Base-by-base conservation (phyloP, 768 basidiomycete genomes). In the Gloeostereum incarnatum region DNA sequence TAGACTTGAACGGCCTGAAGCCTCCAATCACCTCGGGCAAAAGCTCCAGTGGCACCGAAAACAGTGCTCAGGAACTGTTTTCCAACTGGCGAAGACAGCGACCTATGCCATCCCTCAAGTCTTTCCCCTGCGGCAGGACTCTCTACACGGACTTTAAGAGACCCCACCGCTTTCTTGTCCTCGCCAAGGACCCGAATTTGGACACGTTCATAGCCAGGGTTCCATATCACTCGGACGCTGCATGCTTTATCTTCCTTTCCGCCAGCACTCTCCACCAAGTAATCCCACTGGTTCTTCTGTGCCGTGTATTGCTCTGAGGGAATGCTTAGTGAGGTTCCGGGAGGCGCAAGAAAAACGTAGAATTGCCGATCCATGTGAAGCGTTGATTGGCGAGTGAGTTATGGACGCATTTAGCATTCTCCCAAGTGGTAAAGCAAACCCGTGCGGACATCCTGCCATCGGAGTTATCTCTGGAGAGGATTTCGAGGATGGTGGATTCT, bases 131-230 rank as follows among this genome's bases (percentile, higher is more conserved):
- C 60, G 2, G 64, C 68, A 26, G 79, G 49, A 37, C 59, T 66
- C 50, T 80, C 78, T 0, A 75, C 70, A 36, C 76, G 58, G 10
- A 79, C 76, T 55, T 78, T 80, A 42, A 81, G 48, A 4, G 65
- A 60, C 1, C 78, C 78, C 1, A 70, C 63, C 1, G 64, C 65
- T 45, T 70, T 68, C 53, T 71, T 71, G 35, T 70, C 68, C 10
- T 69, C 59, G 0, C 78, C 77, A 1, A 58, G 46, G n/a, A 78
- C 59, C 3, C 55, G 62, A 29, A 79, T 61, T 11, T 57, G 53
- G 31, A 68, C 60, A 10, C 17, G 32, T 18, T 58, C 51, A 16
- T 43, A 47, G 3, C 67, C 49, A 16, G 70, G 46, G 17, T 56
- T 49, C n/a, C n/a, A n/a, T n/a, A n/a, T n/a, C n/a, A n/a, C n/a